Evolutionary conservation across 1,139 yeast genomes (phyloP).

Genomic region (Saccharomyces pastorianus): DNA sequence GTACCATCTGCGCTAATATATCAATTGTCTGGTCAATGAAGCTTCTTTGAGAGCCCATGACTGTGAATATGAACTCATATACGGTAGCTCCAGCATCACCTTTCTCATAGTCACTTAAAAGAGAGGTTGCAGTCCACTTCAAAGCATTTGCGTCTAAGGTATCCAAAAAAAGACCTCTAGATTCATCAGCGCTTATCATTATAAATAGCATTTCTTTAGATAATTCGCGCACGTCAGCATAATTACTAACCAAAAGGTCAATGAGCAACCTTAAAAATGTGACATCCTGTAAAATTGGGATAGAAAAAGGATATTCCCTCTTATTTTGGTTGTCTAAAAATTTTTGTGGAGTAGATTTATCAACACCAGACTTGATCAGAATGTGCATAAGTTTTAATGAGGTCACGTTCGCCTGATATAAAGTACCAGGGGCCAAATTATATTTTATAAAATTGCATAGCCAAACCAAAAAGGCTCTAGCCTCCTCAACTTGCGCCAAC

Average conservation of each 20-base stretch:
- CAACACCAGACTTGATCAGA: slow-evolving; percentile 51
- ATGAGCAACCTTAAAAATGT: slow-evolving; percentile 42
- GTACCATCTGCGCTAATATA: background rate
- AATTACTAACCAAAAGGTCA: slow-evolving; percentile 59
- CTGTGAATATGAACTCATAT: slow-evolving; percentile 41
- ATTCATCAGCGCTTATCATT: slow-evolving; percentile 32
- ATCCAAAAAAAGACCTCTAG: slow-evolving; percentile 19
- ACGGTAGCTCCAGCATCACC: slow-evolving; percentile 79
- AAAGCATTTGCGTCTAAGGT: slow-evolving; percentile 24
- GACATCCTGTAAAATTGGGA: slow-evolving; percentile 37
- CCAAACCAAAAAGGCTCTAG: slow-evolving; percentile 39
- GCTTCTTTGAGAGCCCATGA: slow-evolving; percentile 9
- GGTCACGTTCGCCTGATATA: slow-evolving; percentile 53
- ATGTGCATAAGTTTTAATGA: slow-evolving; percentile 44
- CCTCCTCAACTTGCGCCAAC: slow-evolving; percentile 26
- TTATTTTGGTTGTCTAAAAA: slow-evolving; percentile 27
- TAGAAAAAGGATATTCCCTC: slow-evolving; percentile 35
- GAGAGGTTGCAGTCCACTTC: slow-evolving; percentile 34
- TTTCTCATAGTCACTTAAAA: slow-evolving; percentile 58
- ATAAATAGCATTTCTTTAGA: slow-evolving; percentile 44
- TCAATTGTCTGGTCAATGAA: background rate
- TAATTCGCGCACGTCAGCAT: slow-evolving; percentile 60
- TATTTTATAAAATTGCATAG: slow-evolving; percentile 36
- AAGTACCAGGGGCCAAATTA: slow-evolving; percentile 56
- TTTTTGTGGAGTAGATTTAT: slow-evolving; percentile 34